Evolutionary conservation across 805 yeast species (phyloP).

Genomic region (Candida gorgasii): DNA sequence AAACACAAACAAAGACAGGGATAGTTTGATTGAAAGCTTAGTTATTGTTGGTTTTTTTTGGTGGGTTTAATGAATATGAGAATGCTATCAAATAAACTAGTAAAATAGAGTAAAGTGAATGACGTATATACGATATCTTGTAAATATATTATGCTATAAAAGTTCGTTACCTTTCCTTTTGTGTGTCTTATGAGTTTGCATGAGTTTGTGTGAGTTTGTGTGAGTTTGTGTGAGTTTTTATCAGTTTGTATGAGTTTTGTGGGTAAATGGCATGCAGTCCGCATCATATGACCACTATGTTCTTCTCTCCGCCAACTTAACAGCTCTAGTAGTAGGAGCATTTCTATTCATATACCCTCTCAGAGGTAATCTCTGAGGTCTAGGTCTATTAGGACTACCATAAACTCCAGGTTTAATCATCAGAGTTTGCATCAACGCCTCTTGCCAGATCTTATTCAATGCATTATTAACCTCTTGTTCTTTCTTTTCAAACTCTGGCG

Average conservation of each 20-base stretch:
- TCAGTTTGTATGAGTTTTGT: neutral
- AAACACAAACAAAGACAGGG: slow-evolving; percentile 95
- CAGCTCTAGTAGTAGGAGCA: slow-evolving; percentile 36
- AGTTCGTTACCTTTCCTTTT: too few species aligned
- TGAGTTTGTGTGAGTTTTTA: neutral
- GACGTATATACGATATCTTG: neutral
- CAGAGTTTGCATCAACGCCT: slow-evolving; percentile 30
- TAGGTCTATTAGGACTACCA: slow-evolving; percentile 18
- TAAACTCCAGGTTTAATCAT: slow-evolving; percentile 12
- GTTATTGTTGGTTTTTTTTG: too few species aligned
- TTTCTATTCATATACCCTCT: slow-evolving; percentile 19
- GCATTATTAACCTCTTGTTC: slow-evolving; percentile 27
- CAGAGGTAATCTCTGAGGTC: slow-evolving; percentile 23
- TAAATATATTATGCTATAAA: slow-evolving; percentile 4
- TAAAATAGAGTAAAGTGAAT: neutral
- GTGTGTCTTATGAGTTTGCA: neutral
- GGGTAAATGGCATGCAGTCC: neutral
- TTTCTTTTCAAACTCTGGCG: slow-evolving; percentile 31
- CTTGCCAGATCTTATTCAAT: slow-evolving; percentile 41
- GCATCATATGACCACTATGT: neutral
- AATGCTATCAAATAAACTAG: neutral
- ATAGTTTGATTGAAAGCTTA: slow-evolving; percentile 26
- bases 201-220: neutral
- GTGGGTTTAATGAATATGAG: neutral
- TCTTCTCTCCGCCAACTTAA: slow-evolving; percentile 26